Evolutionary conservation across 495 filamentous ascomycete species (phyloP), one percentile per base, ranked within the genome.

Genomic region (Penicillium nucicola): DNA sequence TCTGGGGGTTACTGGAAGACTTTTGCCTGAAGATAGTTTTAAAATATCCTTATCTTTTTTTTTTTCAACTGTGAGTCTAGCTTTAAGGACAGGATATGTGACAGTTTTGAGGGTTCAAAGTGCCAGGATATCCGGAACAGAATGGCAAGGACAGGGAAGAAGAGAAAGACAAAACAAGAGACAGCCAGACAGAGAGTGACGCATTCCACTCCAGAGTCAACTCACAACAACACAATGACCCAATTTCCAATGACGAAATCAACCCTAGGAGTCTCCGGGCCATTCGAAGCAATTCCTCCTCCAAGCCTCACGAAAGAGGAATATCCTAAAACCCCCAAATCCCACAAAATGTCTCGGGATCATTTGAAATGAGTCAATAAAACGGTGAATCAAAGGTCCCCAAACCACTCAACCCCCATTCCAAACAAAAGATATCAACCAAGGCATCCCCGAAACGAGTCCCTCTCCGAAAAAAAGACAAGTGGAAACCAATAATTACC

Each of bases 291-390:
- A 28, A 28, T 28, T 9, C 25, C 25, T 28, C 25, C 4, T 25
- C 19, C 13, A 41, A 22, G 3, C 32, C 32, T 31, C 36, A 20
- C 35, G 35, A 39, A 18, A 40, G 40, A 32, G 45, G 35, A 36
- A 48, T 36, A 41, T 28, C 5, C 7, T 8, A 22, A 48, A 38
- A 40, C 14, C 11, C 23, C 9, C 36, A 31, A 11, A 8, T 12
- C 15, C 4, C 13, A 6, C n/a, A 6, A 45, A 34, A 1, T n/a
- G 9, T 8, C 8, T 35, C 12, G 23, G 18, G 31, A 13, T 31
- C 10, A 28, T 45, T 23, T n/a, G 17, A 10, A 48, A 48, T 41
- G 36, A 48, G 46, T 40, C 36, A 48, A 20, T 33, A 13, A 33
- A 48, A 4, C 46, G 46, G 46, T 48, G 46, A 33, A 33, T 5